Evolutionary conservation across 176 grass and related monocot species (phyloP).

Genomic region (Phragmites australis): DNA sequence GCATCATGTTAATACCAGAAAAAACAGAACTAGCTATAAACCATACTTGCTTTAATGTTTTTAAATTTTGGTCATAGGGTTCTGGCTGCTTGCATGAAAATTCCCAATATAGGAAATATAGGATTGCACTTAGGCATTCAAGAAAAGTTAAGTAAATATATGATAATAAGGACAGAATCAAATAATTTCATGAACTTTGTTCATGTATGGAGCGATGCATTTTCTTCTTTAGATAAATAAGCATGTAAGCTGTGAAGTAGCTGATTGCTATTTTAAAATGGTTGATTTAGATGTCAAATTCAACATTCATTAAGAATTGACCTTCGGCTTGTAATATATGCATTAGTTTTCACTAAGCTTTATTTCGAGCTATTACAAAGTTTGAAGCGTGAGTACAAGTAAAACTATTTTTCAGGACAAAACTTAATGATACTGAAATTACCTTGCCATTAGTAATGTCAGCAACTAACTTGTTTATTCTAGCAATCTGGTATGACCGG

Average conservation of each 20-base stretch:
- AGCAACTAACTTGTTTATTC: slow-evolving; percentile 44
- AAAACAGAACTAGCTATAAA: background rate
- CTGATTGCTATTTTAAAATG: background rate
- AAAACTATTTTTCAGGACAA: background rate
- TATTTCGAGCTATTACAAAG: background rate
- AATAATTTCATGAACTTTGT: background rate
- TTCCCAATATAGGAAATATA: background rate
- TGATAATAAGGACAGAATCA: background rate
- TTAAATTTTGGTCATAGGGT: no score
- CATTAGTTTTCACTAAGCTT: background rate
- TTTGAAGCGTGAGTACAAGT: background rate
- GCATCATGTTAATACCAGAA: background rate
- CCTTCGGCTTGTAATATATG: slow-evolving; percentile 5
- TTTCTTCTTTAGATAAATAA: background rate
- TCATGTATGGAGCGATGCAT: background rate
- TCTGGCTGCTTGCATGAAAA: background rate
- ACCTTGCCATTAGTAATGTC: slow-evolving; percentile 56
- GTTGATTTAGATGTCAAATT: background rate
- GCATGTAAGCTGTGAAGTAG: no score
- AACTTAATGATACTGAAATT: background rate
- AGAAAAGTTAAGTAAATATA: background rate
- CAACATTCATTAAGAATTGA: background rate
- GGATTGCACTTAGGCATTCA: background rate
- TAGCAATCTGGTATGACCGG: slow-evolving; percentile 16
- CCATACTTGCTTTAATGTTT: no score